phyloP scores from a whole-genome alignment of 2,329 filamentous ascomycete species.

The Phialocephala sp. region DNA sequence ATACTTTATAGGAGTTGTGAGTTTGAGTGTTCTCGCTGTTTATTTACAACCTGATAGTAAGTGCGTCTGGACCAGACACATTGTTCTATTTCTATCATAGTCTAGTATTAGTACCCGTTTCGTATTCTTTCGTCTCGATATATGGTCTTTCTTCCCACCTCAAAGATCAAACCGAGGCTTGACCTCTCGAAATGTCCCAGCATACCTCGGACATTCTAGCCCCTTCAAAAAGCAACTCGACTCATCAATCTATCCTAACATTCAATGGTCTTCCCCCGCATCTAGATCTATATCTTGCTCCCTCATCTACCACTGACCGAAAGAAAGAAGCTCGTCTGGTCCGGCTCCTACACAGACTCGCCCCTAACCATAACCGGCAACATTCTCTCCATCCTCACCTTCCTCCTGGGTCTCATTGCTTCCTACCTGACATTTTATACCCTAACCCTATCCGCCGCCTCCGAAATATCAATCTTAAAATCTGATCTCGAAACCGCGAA shows the following conservation, averaged over 20 bases:
- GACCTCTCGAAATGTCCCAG: not conserved
- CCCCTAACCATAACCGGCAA: slow-evolving; percentile 6
- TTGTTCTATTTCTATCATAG: not conserved
- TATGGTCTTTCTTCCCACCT: not conserved
- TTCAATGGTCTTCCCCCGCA: not conserved
- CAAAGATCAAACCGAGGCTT: not conserved
- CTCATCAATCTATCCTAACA: not conserved
- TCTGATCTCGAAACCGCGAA: not conserved
- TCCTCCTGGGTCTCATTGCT: slow-evolving; percentile 2
- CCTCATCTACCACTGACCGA: not conserved
- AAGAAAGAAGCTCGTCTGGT: not conserved
- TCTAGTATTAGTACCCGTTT: not conserved
- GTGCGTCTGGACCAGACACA: not conserved
- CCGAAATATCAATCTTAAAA: slow-evolving; percentile 14
- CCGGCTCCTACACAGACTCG: not conserved
- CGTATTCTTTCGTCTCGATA: not conserved
- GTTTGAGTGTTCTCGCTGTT: not conserved
- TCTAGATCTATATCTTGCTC: not conserved
- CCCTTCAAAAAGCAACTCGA: not conserved
- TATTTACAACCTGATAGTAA: not conserved
- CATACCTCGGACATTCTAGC: not conserved
- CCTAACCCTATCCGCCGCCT: not conserved
- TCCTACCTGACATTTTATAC: slow-evolving; percentile 14
- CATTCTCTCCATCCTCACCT: slow-evolving; percentile 7
- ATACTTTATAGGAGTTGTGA: not conserved